Evolutionary conservation across 176 grass and related monocot species (phyloP).

Genomic region (Alopecurus myosuroides): DNA sequence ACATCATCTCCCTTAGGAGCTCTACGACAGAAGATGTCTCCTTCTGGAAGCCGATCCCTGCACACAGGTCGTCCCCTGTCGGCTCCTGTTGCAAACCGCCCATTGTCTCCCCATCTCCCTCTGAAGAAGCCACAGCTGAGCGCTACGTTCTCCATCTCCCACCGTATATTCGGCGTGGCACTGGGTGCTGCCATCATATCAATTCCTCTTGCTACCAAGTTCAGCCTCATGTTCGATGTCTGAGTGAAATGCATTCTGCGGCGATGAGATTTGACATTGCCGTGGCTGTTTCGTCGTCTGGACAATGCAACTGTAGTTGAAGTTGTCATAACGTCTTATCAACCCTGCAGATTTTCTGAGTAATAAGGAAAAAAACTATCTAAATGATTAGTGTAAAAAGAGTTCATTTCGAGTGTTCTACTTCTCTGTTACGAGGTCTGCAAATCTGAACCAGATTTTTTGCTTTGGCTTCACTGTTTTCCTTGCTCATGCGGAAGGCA

Average conservation of each 20-base stretch:
- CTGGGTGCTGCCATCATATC: constrained; percentile 52
- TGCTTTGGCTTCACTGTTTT: neutral
- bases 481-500: neutral
- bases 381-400: neutral
- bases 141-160: constrained; percentile 69
- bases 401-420: neutral
- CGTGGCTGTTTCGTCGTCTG: neutral
- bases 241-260: constrained; percentile 17
- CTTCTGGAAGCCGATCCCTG: constrained; percentile 24
- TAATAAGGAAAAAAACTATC: neutral
- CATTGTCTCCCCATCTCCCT: constrained; percentile 74
- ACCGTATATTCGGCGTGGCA: constrained; percentile 57
- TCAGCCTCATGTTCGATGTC: constrained; percentile 51
- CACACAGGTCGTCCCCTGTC: constrained; percentile 36
- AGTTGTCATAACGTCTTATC: neutral
- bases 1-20: constrained; percentile 15
- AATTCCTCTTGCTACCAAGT: constrained; percentile 58
- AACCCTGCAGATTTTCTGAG: neutral
- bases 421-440: neutral
- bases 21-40: constrained; percentile 3
- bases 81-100: constrained; percentile 57
- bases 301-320: neutral
- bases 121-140: constrained; percentile 81
- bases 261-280: neutral
- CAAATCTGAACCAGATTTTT: neutral